Evolutionary conservation across 331 rosid genomes (phyloP).

Genomic region (Acacia concinna): DNA sequence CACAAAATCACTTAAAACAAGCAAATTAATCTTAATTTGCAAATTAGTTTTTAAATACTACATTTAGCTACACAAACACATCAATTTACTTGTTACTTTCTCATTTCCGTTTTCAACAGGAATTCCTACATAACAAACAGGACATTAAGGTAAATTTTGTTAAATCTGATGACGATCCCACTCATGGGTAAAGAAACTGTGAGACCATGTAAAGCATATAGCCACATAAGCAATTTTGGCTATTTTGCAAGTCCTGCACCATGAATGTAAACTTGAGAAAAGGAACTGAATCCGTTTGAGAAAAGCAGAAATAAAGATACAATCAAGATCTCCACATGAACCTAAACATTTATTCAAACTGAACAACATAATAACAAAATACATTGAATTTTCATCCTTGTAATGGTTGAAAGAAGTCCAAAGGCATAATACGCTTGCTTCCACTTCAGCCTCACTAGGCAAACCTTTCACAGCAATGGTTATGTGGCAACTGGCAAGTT

Average conservation of each 20-base stretch:
- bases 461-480: constrained; percentile 44
- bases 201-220: too few relatives aligned
- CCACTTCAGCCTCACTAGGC: constrained; percentile 32
- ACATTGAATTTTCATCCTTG: constrained; percentile 26
- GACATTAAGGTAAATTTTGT: background rate
- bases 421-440: constrained; percentile 21
- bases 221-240: too few relatives aligned
- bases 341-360: background rate
- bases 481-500: constrained; percentile 51
- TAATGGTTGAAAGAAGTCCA: constrained; percentile 17
- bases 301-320: background rate
- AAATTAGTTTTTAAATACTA: too few relatives aligned
- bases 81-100: background rate
- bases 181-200: background rate
- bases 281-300: background rate
- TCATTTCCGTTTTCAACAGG: background rate
- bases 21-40: too few relatives aligned
- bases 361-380: constrained; percentile 34
- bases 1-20: too few relatives aligned
- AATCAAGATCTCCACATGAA: constrained; percentile 12
- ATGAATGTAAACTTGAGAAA: background rate
- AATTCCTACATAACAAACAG: background rate
- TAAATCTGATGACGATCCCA: background rate
- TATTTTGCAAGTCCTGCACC: background rate
- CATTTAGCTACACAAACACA: background rate